A percentile compares a stretch with the other conserved stretches of the same genome.
These are phyloP conservation scores for Kwoniella shandongensis DNA, from an alignment of 768 basidiomycete species.

Conservation along the genomic window DNA sequence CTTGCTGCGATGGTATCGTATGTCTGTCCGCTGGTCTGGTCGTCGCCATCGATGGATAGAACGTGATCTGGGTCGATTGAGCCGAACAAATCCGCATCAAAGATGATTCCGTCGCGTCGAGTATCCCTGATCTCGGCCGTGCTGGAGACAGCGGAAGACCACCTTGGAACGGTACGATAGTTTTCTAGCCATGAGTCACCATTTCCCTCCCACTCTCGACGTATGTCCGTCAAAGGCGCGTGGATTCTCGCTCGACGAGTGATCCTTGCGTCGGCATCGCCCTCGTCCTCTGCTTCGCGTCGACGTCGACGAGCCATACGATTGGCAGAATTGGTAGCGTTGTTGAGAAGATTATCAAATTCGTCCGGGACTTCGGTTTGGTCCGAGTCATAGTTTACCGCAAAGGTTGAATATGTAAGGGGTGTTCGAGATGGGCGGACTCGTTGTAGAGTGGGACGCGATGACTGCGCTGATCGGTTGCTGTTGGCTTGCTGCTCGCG, in stretches of 20 bases:
- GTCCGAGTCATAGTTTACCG: conserved; percentile 7
- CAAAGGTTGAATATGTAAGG: background rate
- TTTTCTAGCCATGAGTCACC: background rate
- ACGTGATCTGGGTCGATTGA: too few relatives aligned
- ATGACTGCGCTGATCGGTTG: background rate
- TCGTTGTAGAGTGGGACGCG: background rate
- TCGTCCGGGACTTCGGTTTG: conserved; percentile 11
- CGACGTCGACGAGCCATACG: background rate
- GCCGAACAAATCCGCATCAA: background rate
- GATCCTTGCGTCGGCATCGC: background rate
- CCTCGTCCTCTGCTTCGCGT: conserved; percentile 1
- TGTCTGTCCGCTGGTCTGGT: background rate
- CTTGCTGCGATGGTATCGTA: too few relatives aligned
- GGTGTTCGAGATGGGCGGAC: background rate
- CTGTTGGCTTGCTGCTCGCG: background rate
- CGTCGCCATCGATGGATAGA: background rate
- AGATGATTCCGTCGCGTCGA: conserved; percentile 11
- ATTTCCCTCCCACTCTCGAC: background rate
- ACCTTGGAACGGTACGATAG: background rate
- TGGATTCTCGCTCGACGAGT: background rate
- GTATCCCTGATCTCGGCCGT: conserved; percentile 1
- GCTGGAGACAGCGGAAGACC: background rate
- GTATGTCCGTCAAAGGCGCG: too few relatives aligned
- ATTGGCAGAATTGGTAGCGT: background rate
- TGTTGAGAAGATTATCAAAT: conserved; percentile 12